Evolutionary conservation across 2,329 filamentous ascomycete species (phyloP), one percentile per base, ranked within the genome.

Genomic region (Penicillium aurantiogriseum): DNA sequence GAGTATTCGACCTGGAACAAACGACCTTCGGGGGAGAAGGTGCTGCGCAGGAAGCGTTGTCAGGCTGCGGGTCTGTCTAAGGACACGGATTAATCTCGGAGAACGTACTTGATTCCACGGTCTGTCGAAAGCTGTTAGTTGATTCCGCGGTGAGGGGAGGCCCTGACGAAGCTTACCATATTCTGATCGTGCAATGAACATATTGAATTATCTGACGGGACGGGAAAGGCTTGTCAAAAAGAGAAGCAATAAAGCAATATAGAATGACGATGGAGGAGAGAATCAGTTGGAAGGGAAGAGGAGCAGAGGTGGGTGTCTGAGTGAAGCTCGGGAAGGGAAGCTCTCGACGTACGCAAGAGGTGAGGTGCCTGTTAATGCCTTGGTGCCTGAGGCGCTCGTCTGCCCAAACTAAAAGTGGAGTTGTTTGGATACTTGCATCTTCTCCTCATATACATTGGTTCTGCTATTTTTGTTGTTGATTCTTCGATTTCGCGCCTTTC

Each of bases 1-100:
- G 94, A 97, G 87, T 99, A 99, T 89, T 99, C 94, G 83, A 99
- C 94, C 83, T 99, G 94, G 86, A 99, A 99, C 78, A 99, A 90
- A 80, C 94, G 94, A 73, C 94, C 94, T 85, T 99, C 94, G 61
- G 94, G 94, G 70, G 94, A 99, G 86, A 99, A 99, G 85, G 94
- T 99, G 85, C 90, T 95, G 75, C 59, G 11, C 48, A 57, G 19
- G 52, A 48, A 15, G 49, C 63, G 59, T 62, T 52, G 69, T 73
- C 58, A 69, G 66, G 61, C 25, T 38, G 35, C 42, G n/a, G 23
- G n/a, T 56, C 21, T 51, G 58, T 50, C 23, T 50, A 49, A 46
- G 35, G 62, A 57, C 1, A 3, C 6, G 4, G 31, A 44, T 21
- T 33, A 38, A 43, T 36, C 10, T 35, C 47, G 58, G 63, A 63